Evolutionary conservation across 2,329 filamentous ascomycete species (phyloP).

Genomic region (Dendryphion nanum): DNA sequence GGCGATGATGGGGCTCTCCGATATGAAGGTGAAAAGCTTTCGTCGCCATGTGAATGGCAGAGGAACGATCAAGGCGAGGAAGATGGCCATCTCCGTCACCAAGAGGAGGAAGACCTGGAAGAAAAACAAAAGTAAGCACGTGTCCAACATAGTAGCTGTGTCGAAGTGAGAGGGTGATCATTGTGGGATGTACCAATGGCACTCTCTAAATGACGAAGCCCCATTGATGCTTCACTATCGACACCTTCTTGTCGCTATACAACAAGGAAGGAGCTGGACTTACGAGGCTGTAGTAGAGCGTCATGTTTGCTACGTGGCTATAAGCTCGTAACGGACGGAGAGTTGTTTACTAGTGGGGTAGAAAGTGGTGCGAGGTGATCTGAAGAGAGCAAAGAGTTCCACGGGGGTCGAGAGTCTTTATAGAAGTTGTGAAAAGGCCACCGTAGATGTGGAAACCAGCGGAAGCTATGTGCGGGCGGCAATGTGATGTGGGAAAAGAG

Average conservation of each 20-base stretch:
- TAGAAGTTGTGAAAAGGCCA: too few species aligned
- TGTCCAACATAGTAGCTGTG: slow-evolving; percentile 6
- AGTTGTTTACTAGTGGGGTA: slow-evolving; percentile 23
- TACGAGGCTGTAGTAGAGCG: slow-evolving; percentile 68
- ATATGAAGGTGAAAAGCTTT: slow-evolving; percentile 94
- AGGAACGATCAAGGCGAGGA: slow-evolving; percentile 78
- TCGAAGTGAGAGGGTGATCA: background rate
- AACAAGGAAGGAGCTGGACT: slow-evolving; percentile 33
- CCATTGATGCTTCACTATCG: background rate
- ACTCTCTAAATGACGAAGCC: background rate
- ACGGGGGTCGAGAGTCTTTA: too few species aligned
- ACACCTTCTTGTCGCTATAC: slow-evolving; percentile 3
- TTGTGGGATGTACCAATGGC: slow-evolving; percentile 11
- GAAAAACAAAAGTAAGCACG: slow-evolving; percentile 25
- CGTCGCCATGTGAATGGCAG: slow-evolving; percentile 84
- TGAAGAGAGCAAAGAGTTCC: too few species aligned
- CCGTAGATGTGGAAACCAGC: too few species aligned
- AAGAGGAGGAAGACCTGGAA: slow-evolving; percentile 77
- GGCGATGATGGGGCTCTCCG: slow-evolving; percentile 78
- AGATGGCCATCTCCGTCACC: slow-evolving; percentile 78
- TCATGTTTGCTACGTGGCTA: slow-evolving; percentile 54
- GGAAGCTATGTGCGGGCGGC: too few species aligned
- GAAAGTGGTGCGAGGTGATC: slow-evolving; percentile 6
- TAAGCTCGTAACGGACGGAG: slow-evolving; percentile 8
- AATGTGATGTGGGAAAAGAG: background rate